A percentile compares a stretch with the other conserved stretches of the same genome.
Conservation (phyloP, 768 basidiomycete genomes). For the Termitomyces heimii region DNA sequence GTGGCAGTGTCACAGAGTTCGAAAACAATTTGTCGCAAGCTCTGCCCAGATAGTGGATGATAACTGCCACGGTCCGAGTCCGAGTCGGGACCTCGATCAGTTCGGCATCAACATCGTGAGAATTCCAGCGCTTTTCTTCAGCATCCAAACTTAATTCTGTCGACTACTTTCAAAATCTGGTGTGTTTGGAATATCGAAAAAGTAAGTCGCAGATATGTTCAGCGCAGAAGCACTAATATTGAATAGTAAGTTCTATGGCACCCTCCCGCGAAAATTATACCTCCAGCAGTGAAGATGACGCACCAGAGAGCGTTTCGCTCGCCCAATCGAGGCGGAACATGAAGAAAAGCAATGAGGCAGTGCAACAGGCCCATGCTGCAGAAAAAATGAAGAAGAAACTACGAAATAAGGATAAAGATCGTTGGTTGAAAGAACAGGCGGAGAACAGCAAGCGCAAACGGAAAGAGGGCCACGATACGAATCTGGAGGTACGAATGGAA, state of each 20-base stretch:
- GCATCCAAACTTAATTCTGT: not conserved
- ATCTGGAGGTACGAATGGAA: conserved; percentile 10
- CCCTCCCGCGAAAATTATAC: conserved; percentile 1
- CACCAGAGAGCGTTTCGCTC: conserved; percentile 16
- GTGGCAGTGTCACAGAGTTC: not conserved
- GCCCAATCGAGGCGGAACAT: conserved; percentile 14
- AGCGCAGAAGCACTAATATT: not conserved
- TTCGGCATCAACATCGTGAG: conserved; percentile 1
- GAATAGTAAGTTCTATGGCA: conserved; percentile 3
- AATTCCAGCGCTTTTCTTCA: not conserved
- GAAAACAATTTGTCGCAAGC: not conserved
- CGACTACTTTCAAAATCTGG: not conserved
- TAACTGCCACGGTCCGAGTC: not conserved
- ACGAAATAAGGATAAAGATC: conserved; percentile 14
- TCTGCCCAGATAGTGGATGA: not conserved
- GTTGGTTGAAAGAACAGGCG: conserved; percentile 15
- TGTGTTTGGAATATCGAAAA: not conserved
- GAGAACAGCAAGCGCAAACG: conserved; percentile 11
- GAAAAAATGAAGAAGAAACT: conserved; percentile 13
- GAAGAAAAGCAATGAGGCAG: conserved; percentile 9
- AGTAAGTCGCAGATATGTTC: not conserved
- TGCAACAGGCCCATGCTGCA: conserved; percentile 11
- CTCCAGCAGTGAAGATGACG: conserved; percentile 18
- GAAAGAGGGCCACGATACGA: conserved; percentile 3
- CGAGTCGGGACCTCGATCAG: not conserved